phyloP scores from a whole-genome alignment of 2,329 filamentous ascomycete genomes.

The Fusarium neocosmosporiellum region DNA sequence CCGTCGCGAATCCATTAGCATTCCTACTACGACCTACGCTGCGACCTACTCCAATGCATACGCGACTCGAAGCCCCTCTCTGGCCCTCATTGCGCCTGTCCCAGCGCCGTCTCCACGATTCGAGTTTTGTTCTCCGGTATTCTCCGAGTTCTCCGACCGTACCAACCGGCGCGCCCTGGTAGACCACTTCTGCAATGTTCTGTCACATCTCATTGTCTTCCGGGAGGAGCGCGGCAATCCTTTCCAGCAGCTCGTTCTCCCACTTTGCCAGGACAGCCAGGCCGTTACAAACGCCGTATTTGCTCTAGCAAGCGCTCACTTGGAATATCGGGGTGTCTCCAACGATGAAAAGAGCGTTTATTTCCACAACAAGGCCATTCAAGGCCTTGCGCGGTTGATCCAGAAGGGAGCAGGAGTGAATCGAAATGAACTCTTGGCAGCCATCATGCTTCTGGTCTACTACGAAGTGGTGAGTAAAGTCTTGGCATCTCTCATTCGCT shows the following conservation, averaged over 20 bases:
- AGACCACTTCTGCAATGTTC: slow-evolving; percentile 72
- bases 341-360: slow-evolving; percentile 66
- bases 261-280: slow-evolving; percentile 64
- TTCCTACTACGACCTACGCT: slow-evolving; percentile 30
- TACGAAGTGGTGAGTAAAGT: slow-evolving; percentile 69
- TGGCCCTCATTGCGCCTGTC: slow-evolving; percentile 43
- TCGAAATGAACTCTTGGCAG: slow-evolving; percentile 68
- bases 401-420: slow-evolving; percentile 61
- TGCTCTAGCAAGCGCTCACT: slow-evolving; percentile 84
- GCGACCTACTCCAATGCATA: slow-evolving; percentile 29
- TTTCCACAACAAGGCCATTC: slow-evolving; percentile 70
- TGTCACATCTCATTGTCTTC: slow-evolving; percentile 74
- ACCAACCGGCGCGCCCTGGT: slow-evolving; percentile 66
- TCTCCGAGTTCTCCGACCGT: slow-evolving; percentile 67
- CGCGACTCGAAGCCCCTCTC: slow-evolving; percentile 33
- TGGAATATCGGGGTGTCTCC: slow-evolving; percentile 72
- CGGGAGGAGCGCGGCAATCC: slow-evolving; percentile 72
- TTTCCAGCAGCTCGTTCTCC: slow-evolving; percentile 72
- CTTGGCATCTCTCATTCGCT: background rate
- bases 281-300: slow-evolving; percentile 85
- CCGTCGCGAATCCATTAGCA: slow-evolving; percentile 31
- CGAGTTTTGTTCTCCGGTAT: slow-evolving; percentile 64
- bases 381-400: slow-evolving; percentile 67
- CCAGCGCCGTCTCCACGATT: slow-evolving; percentile 50
- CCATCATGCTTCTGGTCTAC: slow-evolving; percentile 71